Evolutionary conservation across 23 red algal species (phyloP).

Genomic region (Agarophyton chilense): DNA sequence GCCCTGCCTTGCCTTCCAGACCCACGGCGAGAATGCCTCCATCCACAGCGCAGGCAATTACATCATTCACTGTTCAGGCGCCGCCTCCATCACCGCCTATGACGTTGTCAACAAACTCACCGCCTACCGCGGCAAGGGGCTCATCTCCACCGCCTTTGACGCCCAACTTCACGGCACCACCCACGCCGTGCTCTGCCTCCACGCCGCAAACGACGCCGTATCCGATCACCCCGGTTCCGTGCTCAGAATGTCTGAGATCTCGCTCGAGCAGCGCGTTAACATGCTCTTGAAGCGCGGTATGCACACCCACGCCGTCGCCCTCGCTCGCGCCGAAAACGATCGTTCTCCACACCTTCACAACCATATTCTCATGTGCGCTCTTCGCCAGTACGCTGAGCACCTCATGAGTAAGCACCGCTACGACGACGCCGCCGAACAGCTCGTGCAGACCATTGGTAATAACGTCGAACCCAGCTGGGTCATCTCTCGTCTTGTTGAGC

Average conservation of each 20-base stretch:
- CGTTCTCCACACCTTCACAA: neutral
- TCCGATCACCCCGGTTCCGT: slow-evolving; percentile 12
- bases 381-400: slow-evolving; percentile 68
- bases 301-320: slow-evolving; percentile 52
- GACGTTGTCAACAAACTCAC: slow-evolving; percentile 77
- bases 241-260: slow-evolving; percentile 47
- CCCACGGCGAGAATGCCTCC: slow-evolving; percentile 38
- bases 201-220: neutral
- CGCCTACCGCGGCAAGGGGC: slow-evolving; percentile 80
- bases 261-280: slow-evolving; percentile 63
- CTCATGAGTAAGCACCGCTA: slow-evolving; percentile 73
- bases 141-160: slow-evolving; percentile 39
- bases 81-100: slow-evolving; percentile 65
- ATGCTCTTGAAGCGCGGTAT: slow-evolving; percentile 69
- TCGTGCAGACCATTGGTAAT: slow-evolving; percentile 62
- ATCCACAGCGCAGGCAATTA: slow-evolving; percentile 56
- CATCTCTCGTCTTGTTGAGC: slow-evolving; percentile 76
- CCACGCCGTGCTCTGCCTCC: slow-evolving; percentile 40
- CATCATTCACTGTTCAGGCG: slow-evolving; percentile 62
- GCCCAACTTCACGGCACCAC: neutral
- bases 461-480: slow-evolving; percentile 82
- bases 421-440: slow-evolving; percentile 71
- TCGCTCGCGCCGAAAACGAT: slow-evolving; percentile 48
- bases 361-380: slow-evolving; percentile 54
- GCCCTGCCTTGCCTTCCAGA: slow-evolving; percentile 82